Conservation (phyloP, 208 protist species). For the Trypanosoma congolense region DNA sequence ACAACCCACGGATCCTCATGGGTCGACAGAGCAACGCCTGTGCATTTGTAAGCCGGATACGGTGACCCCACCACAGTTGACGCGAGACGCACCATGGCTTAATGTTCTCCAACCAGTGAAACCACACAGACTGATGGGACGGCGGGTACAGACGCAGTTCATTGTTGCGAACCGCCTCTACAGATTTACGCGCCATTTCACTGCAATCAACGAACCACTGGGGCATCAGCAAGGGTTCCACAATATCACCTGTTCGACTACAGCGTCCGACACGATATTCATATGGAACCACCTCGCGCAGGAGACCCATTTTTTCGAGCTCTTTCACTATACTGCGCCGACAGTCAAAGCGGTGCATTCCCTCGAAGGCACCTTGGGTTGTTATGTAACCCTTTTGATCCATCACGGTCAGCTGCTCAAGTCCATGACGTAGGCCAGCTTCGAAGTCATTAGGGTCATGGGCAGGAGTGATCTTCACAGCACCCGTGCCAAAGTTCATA, state of each 20-base stretch:
- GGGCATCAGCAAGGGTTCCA: slow-evolving; percentile 98
- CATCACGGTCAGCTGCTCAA: slow-evolving; percentile 95
- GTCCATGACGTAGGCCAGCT: slow-evolving; percentile 93
- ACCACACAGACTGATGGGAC: slow-evolving; percentile 92
- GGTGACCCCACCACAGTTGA: slow-evolving; percentile 99
- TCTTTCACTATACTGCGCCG: slow-evolving; percentile 87
- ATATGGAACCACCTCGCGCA: slow-evolving; percentile 89
- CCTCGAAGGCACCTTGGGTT: slow-evolving; percentile 90
- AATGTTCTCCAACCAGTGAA: slow-evolving; percentile 95
- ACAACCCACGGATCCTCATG: slow-evolving; percentile 92
- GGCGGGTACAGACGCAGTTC: slow-evolving; percentile 93
- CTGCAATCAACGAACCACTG: slow-evolving; percentile 99
- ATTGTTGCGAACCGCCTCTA: slow-evolving; percentile 84
- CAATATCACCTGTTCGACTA: slow-evolving; percentile 96
- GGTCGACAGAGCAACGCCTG: slow-evolving; percentile 20
- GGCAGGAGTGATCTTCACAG: slow-evolving; percentile 98
- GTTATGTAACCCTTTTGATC: slow-evolving; percentile 94
- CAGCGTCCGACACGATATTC: slow-evolving; percentile 95
- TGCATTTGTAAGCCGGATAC: slow-evolving; percentile 98
- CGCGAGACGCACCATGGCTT: slow-evolving; percentile 98
- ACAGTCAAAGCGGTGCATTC: slow-evolving; percentile 96
- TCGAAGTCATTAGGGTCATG: slow-evolving; percentile 99
- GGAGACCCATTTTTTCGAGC: slow-evolving; percentile 88
- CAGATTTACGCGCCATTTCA: slow-evolving; percentile 77
- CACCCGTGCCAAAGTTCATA: slow-evolving; percentile 97